Evolutionary conservation across 495 filamentous ascomycete species (phyloP), one percentile per base, ranked within the genome.

Genomic region (Xylaria sp.): DNA sequence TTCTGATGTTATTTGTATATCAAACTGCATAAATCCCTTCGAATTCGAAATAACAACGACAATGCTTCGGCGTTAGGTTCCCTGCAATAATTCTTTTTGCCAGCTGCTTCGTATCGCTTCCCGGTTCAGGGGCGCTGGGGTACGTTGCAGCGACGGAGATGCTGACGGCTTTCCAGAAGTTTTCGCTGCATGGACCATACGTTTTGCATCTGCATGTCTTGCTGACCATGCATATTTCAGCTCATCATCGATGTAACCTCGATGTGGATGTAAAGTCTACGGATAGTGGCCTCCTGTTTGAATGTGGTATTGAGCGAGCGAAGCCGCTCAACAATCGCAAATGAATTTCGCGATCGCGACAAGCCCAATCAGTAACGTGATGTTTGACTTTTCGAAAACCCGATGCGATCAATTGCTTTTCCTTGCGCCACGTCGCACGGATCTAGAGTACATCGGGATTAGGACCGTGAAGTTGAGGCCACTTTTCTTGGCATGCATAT

Each of bases 121-220:
- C 35, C 68, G 33, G 15, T 15, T 14, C 35, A 31, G 17, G 21
- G 31, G n/a, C 33, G 46, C 61, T 59, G 69, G 69, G 69, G 69
- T 71, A 71, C 37, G 69, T 71, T 66, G n/a, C 69, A 71, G 31
- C 5, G 61, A 59, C 26, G 26, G 61, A 33, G 52, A 43, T 8
- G 69, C 69, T 71, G 69, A 71, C 69, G 40, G 61, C 44, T 53
- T 69, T 71, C 69, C 21, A 65, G 69, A 71, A 71, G 48, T 35
- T n/a, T 71, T 71, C 69, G 61, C 37, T 66, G 69, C 69, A 71
- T 65, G 41, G 52, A 55, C 58, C 61, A 35, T 46, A 61, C 61
- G 33, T 59, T 52, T 59, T 35, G 61, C 43, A 46, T 63, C 35
- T 64, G 67, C 53, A 69, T 63, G 68, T 63, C 58, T 67, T 48